Conservation (phyloP, 345 rosid species). For the Eucalyptus cladocalyx region DNA sequence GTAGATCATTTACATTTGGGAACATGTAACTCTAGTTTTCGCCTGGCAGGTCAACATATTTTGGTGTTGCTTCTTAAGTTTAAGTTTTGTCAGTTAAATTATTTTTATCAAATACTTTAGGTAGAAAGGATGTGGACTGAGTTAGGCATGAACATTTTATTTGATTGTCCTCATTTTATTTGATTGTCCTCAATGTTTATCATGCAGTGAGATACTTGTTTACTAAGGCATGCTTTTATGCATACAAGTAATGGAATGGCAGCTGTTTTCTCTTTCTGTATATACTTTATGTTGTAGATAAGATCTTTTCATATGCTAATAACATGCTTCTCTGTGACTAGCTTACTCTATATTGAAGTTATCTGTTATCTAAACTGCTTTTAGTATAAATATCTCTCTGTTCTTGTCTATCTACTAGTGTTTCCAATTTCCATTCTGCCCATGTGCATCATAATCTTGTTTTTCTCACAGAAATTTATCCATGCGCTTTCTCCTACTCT, state of each 20-base stretch:
- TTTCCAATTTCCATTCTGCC: neutral
- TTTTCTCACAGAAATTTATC: constrained; percentile 60
- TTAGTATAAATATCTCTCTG: neutral
- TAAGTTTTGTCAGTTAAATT: neutral
- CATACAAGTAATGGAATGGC: neutral
- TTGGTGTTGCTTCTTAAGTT: neutral
- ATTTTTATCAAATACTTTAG: neutral
- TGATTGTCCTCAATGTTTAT: neutral
- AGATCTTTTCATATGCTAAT: neutral
- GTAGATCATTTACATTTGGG: too few species aligned
- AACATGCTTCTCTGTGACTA: neutral
- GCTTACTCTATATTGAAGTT: neutral
- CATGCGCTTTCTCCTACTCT: constrained; percentile 85
- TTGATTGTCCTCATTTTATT: too few species aligned
- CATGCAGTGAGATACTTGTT: neutral
- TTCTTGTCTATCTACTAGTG: neutral
- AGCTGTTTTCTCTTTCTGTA: neutral
- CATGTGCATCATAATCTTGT: neutral
- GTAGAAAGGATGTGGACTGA: neutral
- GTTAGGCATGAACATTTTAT: neutral
- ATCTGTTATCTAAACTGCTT: neutral
- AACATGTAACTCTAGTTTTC: neutral
- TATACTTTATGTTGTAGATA: neutral
- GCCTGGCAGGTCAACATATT: neutral
- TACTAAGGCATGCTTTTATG: neutral